Conservation (phyloP, 345 rosid genomes). For the sweet orange (Citrus sinensis) region DVS_A1.0 CM039161.1:19258001-19258500, state of each 20-base stretch:
- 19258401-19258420: neutral
- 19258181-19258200: neutral
- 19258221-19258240: neutral
- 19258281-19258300: neutral
- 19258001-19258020: constrained; percentile 89
- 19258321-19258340: neutral
- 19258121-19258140: neutral
- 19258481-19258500: neutral
- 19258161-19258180: neutral
- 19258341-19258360: neutral
- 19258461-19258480: neutral
- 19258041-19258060: neutral
- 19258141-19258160: neutral
- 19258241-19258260: neutral
- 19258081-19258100: neutral
- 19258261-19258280: neutral
- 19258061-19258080: neutral
- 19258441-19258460: neutral
- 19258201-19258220: neutral
- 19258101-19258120: neutral
- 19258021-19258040: constrained; percentile 50
- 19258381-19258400: neutral
- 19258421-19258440: neutral
- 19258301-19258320: neutral
- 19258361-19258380: neutral